These are phyloP conservation scores for Arthrobotrys conoides DNA, from an alignment of 2,329 filamentous ascomycete species.

Conservation along the genomic window DNA sequence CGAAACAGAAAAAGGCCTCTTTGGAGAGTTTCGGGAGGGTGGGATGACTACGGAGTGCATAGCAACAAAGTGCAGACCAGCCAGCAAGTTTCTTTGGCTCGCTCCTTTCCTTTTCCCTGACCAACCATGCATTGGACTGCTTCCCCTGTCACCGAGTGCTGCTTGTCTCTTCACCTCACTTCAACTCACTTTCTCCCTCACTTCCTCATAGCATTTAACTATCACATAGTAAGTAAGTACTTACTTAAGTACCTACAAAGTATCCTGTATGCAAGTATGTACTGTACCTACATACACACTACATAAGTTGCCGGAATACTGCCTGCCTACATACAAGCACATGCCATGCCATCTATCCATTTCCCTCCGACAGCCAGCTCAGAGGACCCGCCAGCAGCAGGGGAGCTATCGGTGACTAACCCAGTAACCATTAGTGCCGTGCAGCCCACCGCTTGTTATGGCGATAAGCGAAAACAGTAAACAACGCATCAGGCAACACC, in stretches of 20 bases:
- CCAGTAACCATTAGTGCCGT: neutral
- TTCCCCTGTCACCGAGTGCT: neutral
- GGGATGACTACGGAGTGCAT: slow-evolving; percentile 31
- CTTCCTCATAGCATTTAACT: neutral
- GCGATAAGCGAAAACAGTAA: slow-evolving; percentile 46
- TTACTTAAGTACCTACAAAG: too few relatives aligned
- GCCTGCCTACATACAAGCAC: neutral
- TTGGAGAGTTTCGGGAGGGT: slow-evolving; percentile 27
- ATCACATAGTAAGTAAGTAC: too few relatives aligned
- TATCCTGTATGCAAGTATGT: too few relatives aligned
- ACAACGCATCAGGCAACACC: slow-evolving; percentile 45
- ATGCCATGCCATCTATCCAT: slow-evolving; percentile 17
- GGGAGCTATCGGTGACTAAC: slow-evolving; percentile 31
- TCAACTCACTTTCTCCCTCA: slow-evolving; percentile 22
- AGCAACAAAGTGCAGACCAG: slow-evolving; percentile 36
- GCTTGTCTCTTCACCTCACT: neutral
- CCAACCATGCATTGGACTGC: slow-evolving; percentile 27
- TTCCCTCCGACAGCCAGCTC: slow-evolving; percentile 12
- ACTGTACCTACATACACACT: neutral
- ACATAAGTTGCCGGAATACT: neutral
- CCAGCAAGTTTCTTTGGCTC: slow-evolving; percentile 39
- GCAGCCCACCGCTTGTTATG: slow-evolving; percentile 8
- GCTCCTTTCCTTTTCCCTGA: neutral
- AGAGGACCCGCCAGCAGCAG: slow-evolving; percentile 20
- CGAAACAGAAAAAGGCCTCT: slow-evolving; percentile 15